These are phyloP conservation scores for Fusarium papillatum DNA, from an alignment of 2,329 filamentous ascomycete genomes.

Conservation along the genomic window DNA sequence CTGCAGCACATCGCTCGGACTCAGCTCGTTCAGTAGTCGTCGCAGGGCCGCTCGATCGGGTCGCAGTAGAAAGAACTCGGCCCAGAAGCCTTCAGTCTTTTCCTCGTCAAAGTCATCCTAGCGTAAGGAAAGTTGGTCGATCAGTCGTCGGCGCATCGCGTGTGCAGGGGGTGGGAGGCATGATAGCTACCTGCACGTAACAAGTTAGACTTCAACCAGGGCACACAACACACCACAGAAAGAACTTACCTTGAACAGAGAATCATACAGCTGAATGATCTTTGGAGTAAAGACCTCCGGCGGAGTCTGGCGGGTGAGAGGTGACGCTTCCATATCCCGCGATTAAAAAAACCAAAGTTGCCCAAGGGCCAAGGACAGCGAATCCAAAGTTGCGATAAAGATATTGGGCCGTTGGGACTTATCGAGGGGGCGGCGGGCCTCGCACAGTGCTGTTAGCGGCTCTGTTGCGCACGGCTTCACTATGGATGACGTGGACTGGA, in stretches of 20 bases:
- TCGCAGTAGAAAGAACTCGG: conserved; percentile 91
- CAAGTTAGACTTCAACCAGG: neutral
- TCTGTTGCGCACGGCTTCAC: conserved; percentile 8
- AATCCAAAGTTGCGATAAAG: conserved; percentile 34
- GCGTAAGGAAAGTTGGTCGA: conserved; percentile 33
- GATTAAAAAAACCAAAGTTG: conserved; percentile 12
- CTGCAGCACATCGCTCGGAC: conserved; percentile 81
- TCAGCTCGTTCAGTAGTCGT: conserved; percentile 76
- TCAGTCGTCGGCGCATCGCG: conserved; percentile 46
- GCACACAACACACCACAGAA: too few species aligned
- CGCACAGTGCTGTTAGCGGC: conserved; percentile 20
- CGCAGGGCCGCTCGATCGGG: conserved; percentile 81
- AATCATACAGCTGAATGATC: conserved; percentile 90
- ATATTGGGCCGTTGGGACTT: conserved; percentile 14
- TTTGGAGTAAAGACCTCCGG: conserved; percentile 95
- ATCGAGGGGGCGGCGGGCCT: conserved; percentile 10
- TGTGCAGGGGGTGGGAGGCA: conserved; percentile 5
- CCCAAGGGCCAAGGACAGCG: conserved; percentile 5
- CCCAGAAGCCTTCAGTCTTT: conserved; percentile 93
- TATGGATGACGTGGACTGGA: neutral
- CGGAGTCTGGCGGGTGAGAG: conserved; percentile 91
- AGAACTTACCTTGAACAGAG: conserved; percentile 75
- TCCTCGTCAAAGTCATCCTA: conserved; percentile 76
- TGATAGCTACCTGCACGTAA: neutral
- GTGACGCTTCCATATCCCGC: conserved; percentile 84